Base-by-base conservation (phyloP, 176 grass and related monocot species). In the Paspalum vaginatum region DNA sequence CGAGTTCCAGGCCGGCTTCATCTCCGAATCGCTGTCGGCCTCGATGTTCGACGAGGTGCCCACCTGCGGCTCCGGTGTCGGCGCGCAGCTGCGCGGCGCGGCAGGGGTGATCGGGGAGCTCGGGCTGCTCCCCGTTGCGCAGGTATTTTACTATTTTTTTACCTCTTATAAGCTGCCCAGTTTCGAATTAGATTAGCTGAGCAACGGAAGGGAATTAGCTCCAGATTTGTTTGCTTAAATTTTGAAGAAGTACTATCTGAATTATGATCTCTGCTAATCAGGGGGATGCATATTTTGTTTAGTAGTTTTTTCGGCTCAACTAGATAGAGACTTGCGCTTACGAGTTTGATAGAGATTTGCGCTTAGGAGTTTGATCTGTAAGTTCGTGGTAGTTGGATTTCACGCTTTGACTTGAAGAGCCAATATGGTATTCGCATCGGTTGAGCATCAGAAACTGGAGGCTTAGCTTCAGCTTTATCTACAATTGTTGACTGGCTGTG, bases 1-100 rank as follows among this genome's bases (percentile, higher is more conserved):
- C 21, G 85, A 91, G 85, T 93, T 98, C 87, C 57, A 89, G 57
- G 83, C 67, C 3, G 92, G 84, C 1, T 85, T 89, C 89, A 0
- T 97, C 72, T 90, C 94, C 2, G 87, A 94, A 61, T 69, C 68
- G 44, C 82, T 83, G 0, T 65, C 89, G 9, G 83, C 60, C 0
- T 81, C 59, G 2, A 37, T 83, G 11, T 97, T 97, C 59, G 86
- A 97, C 17, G 2, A 41, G 71, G 72, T 97, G 26, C 91, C 50
- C 7, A 9, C 15, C 51, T 97, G 94, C 67, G 75, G 79, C 43
- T 32, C 66, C 66, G 26, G 72, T 39, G 79, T 51, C 49, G 75
- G 73, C n/a, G 81, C 85, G 39, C 58, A 77, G 80, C 57, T 80
- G 52, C 86, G 83, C 47, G 88, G 88, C 22, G 70, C 61, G 14